Base-by-base conservation (phyloP, 139 green algal genomes). In the Chlorella sp. region DNA sequence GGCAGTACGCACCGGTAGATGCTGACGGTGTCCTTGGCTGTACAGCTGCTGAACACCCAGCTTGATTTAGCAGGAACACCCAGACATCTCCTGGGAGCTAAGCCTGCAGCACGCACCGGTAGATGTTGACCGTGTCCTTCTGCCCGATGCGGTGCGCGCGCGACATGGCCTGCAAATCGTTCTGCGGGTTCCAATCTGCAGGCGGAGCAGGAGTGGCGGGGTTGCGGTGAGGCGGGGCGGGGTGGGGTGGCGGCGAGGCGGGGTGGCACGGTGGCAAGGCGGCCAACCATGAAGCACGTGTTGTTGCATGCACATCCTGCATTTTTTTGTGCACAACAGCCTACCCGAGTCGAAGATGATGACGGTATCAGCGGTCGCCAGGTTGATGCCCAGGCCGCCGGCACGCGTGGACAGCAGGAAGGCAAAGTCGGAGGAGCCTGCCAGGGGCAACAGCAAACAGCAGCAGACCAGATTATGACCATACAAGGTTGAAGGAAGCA, bases 71-170 rank as follows among this genome's bases (percentile, higher is more conserved):
- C n/a, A n/a, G n/a, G n/a, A n/a, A n/a, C n/a, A n/a, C n/a, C n/a
- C n/a, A n/a, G n/a, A n/a, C n/a, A n/a, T n/a, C n/a, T n/a, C n/a
- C n/a, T n/a, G n/a, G n/a, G 9, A 19, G 11, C 4, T 19, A 41
- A 17, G 13, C 36, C n/a, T 11, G 20, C 16, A 65, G 88, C 22
- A 84, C 89, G 11, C 85, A 95, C 86, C 94, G 87, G 92, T 98
- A 98, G 85, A 98, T 98, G 82, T 82, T 82, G 36, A 86, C 82
- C 28, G 73, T 76, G 60, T 76, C 91, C 58, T 93, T 98, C 92
- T 99, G 96, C 40, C 96, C 96, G 81, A 99, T 99, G 85, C 96
- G 92, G 88, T 99, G 96, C 17, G 96, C 97, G 11, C 96, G 93
- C 0, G 90, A 94, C 96, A 98, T 98, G 68, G 96, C 96, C 88